Evolutionary conservation across 306 rosid genomes (phyloP), one percentile per base, ranked within the genome.

Genomic region (Cicer bijugum): DNA sequence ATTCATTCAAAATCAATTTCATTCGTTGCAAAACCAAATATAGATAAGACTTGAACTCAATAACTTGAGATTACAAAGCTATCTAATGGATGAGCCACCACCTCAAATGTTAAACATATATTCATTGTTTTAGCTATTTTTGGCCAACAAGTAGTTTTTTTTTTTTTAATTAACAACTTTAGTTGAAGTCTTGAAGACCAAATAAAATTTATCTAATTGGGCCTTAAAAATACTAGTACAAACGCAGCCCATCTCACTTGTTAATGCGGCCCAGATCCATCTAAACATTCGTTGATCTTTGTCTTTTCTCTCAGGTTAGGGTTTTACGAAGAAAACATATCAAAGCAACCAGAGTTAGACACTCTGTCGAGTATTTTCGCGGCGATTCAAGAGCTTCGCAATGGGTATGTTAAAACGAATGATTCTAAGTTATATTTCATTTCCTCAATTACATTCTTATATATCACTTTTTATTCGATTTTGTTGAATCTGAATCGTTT

Each of bases 351-450:
- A 50, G 19, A 52, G 53, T 39, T 50, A 28, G 43, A 60, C 9
- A 38, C 12, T 50, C 70, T 1, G 9, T n/a, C 51, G 1, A 16
- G 23, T 20, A 7, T 76, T 47, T 37, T 47, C 47, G 4, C 60
- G 40, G 69, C 33, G 48, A 9, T 71, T 12, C 15, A 51, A 11
- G 9, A 69, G 38, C 61, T 64, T 55, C 12, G 48, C 45, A 73
- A 80, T 80, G 83, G 79, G 83, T 80, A 74, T 0, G 75, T 58
- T 66, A 40, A 64, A 46, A 65, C 72, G 2, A 75, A 23, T 55
- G 5, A 33, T 10, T 16, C 6, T 52, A 4, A n/a, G 9, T 17
- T 33, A 20, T 28, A 28, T 28, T 28, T 28, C 35, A 28, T 12
- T 46, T 23, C 39, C 15, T 15, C 16, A 17, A 43, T 63, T 61